Percentiles rank a stretch among this genome's conserved stretches.
Evolutionary conservation across 352 stramenopile genomes (phyloP).

Genomic region (Globisporangium middletonii): DNA sequence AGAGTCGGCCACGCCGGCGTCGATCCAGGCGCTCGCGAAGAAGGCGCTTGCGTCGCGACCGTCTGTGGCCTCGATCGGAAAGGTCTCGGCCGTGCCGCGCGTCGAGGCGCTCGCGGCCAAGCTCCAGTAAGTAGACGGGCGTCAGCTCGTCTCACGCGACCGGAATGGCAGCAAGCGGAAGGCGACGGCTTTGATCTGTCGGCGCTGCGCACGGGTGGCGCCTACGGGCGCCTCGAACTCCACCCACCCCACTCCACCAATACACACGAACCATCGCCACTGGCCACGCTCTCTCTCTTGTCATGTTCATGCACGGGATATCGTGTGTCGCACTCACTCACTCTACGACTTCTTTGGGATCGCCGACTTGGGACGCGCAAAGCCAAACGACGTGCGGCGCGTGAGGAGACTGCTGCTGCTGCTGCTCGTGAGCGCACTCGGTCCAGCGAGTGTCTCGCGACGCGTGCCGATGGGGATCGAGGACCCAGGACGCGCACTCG

Average conservation of each 20-base stretch:
- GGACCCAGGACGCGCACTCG: conserved; percentile 11
- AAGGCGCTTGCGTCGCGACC: conserved; percentile 67
- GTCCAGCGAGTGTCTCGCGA: conserved; percentile 13
- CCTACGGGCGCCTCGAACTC: no score
- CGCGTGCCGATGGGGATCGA: not conserved
- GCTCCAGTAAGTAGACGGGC: conserved; percentile 50
- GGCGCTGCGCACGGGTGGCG: no score
- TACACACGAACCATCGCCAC: no score
- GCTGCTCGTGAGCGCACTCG: conserved; percentile 8
- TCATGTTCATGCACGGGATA: not conserved
- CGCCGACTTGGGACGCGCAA: conserved; percentile 18
- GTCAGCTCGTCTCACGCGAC: no score
- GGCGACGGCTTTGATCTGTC: no score
- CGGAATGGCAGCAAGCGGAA: no score
- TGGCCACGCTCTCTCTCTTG: no score
- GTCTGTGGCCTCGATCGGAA: conserved; percentile 71
- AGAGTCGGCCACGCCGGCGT: conserved; percentile 48
- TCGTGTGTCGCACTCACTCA: not conserved
- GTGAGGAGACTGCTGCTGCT: conserved; percentile 8
- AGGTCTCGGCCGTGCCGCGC: conserved; percentile 62
- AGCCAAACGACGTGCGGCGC: conserved; percentile 28
- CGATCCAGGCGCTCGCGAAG: conserved; percentile 72
- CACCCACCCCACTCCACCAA: no score
- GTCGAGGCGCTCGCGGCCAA: conserved; percentile 68
- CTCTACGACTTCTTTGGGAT: conserved; percentile 16